A percentile compares a stretch with the other conserved stretches of the same genome.
These are phyloP conservation scores for Adansonia grandidieri DNA, from an alignment of 441 rosid species.

Conservation along the genomic window DNA sequence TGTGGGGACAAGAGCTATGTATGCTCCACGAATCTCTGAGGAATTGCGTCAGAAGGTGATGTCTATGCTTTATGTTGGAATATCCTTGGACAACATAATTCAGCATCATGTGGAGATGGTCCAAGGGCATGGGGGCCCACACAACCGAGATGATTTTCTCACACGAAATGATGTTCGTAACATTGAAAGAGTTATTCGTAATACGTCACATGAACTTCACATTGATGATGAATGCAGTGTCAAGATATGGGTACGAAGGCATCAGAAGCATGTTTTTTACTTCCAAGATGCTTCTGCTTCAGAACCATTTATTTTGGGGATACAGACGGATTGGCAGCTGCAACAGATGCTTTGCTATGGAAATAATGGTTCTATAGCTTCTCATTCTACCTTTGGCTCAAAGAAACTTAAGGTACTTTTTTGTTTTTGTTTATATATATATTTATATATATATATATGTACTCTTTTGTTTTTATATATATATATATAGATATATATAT, in stretches of 20 bases:
- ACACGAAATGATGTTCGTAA: constrained; percentile 57
- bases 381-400: constrained; percentile 53
- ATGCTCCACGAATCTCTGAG: constrained; percentile 62
- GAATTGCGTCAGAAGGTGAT: constrained; percentile 58
- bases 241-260: constrained; percentile 54
- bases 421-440: neutral
- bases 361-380: constrained; percentile 45
- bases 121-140: constrained; percentile 59
- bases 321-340: constrained; percentile 70
- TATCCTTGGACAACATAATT: constrained; percentile 53
- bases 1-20: constrained; percentile 65
- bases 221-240: constrained; percentile 48
- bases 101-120: constrained; percentile 56
- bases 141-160: constrained; percentile 61
- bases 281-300: constrained; percentile 43
- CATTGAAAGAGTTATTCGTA: constrained; percentile 53
- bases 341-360: constrained; percentile 59
- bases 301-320: constrained; percentile 52
- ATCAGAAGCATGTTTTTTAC: constrained; percentile 53
- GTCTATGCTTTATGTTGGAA: constrained; percentile 57
- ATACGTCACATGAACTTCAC: constrained; percentile 48
- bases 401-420: constrained; percentile 56
- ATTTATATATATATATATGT: neutral
- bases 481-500: neutral
- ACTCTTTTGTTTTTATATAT: constrained; percentile 24